Evolutionary conservation across 2,329 filamentous ascomycete genomes (phyloP).

Genomic region (Mycosphaerella arachidis): DNA sequence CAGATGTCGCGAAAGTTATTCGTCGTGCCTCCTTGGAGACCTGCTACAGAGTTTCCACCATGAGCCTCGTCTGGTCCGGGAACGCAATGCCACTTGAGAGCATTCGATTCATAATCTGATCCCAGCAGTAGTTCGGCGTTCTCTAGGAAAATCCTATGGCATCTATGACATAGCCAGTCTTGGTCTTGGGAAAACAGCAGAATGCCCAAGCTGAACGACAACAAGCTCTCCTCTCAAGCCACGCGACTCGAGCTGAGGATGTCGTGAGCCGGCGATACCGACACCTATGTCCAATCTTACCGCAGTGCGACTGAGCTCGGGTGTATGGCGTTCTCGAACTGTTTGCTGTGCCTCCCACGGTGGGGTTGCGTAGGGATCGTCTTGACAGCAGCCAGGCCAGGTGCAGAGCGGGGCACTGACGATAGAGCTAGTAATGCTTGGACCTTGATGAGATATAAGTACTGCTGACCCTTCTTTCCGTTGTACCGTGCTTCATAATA

Average conservation of each 20-base stretch:
- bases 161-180: too few species aligned
- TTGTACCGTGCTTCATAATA: neutral
- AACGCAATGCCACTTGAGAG: too few species aligned
- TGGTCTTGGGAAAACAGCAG: too few species aligned
- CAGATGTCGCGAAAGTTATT: too few species aligned
- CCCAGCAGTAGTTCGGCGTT: too few species aligned
- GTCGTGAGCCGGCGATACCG: neutral
- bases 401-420: constrained; percentile 5
- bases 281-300: neutral
- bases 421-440: neutral
- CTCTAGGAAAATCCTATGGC: too few species aligned
- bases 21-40: too few species aligned
- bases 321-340: constrained; percentile 3
- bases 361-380: constrained; percentile 3
- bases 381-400: neutral
- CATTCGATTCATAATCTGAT: too few species aligned
- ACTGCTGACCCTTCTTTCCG: neutral
- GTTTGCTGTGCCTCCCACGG: neutral
- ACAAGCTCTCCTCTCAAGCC: neutral
- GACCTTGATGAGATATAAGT: constrained; percentile 5
- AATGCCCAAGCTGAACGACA: neutral
- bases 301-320: neutral
- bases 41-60: too few species aligned
- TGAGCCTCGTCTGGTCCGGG: too few species aligned
- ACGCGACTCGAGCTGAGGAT: neutral